Conservation (phyloP, 345 rosid genomes). For the Boechera retrofracta region DNA sequence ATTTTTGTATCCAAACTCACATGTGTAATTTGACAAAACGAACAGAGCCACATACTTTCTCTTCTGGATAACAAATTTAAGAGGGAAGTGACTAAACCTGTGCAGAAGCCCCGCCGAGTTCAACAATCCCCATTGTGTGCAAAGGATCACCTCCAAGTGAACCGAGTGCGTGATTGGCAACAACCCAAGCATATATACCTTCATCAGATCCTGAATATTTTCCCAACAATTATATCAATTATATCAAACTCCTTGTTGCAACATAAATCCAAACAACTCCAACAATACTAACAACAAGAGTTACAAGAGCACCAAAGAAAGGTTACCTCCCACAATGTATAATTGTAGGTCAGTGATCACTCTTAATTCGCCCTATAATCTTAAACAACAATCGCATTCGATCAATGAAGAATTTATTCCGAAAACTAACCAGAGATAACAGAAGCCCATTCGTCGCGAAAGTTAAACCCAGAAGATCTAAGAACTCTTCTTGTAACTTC, state of each 20-base stretch:
- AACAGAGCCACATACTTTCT: not conserved
- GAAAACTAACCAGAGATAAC: slow-evolving; percentile 70
- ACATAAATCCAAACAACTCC: too few relatives aligned
- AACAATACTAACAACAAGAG: too few relatives aligned
- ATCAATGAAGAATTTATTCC: not conserved
- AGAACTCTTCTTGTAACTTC: slow-evolving; percentile 59
- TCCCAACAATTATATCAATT: not conserved
- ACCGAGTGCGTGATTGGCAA: slow-evolving; percentile 79
- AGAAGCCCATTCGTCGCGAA: slow-evolving; percentile 70
- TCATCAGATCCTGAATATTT: slow-evolving; percentile 76
- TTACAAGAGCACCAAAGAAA: too few relatives aligned
- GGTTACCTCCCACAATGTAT: too few relatives aligned
- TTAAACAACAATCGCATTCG: too few relatives aligned
- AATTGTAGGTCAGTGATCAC: too few relatives aligned
- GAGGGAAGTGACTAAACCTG: slow-evolving; percentile 58
- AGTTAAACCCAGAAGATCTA: slow-evolving; percentile 68
- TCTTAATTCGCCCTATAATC: too few relatives aligned
- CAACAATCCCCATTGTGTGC: slow-evolving; percentile 82
- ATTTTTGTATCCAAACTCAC: not conserved
- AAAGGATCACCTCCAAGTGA: slow-evolving; percentile 80
- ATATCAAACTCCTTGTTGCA: too few relatives aligned
- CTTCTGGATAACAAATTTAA: not conserved
- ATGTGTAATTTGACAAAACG: too few relatives aligned
- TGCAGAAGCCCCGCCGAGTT: slow-evolving; percentile 96
- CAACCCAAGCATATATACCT: slow-evolving; percentile 92